Base-by-base conservation (phyloP, 257 asterid species). In the Solanum clarkiae region DNA sequence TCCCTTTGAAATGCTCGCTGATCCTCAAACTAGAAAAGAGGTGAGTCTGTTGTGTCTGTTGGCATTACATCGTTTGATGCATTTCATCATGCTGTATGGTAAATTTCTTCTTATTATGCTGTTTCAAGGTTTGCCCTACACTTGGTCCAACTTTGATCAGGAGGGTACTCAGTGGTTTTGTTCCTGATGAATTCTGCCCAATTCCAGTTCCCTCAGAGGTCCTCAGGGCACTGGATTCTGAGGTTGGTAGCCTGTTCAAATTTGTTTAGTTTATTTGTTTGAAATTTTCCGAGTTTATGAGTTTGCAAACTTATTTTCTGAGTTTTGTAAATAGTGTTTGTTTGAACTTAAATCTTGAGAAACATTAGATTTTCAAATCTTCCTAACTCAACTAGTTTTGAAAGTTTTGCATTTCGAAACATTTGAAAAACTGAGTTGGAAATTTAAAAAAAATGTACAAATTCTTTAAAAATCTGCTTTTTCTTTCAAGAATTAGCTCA, bases 181-280 rank as follows among this genome's bases (percentile, higher is more conserved):
- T 94, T 62, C 99, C 98, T 0, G 99, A 96, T 69, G 98, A 95
- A 86, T 96, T 96, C 92, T 92, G 92, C 85, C 98, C 99, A 40
- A 84, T 91, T 16, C 97, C 97, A n/a, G 90, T 96, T 81, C 99
- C 99, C 36, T 89, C 55, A 10, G 80, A 87, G 87, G 91, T 96
- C 84, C 84, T 94, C 42, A 86, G 90, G 18, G 92, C 95, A 51
- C 94, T 96, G 75, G 90, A 88, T 84, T 77, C 90, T 16, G 97
- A 96, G 98, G 97, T 92, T 86, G 75, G 26, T 36, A n/a, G 60
- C 47, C 44, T 7, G 44, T 75, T 75, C 22, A 47, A 47, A 22
- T 75, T 32, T 49, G 15, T 75, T 22, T 9, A 13, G 42, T 47
- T 49, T 1, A 13, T 77, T 77, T 77, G 6, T 15, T 75, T 24